Evolutionary conservation across 208 protist species (phyloP), one percentile per base, ranked within the genome.

Genomic region (Crithidia sp.): DNA sequence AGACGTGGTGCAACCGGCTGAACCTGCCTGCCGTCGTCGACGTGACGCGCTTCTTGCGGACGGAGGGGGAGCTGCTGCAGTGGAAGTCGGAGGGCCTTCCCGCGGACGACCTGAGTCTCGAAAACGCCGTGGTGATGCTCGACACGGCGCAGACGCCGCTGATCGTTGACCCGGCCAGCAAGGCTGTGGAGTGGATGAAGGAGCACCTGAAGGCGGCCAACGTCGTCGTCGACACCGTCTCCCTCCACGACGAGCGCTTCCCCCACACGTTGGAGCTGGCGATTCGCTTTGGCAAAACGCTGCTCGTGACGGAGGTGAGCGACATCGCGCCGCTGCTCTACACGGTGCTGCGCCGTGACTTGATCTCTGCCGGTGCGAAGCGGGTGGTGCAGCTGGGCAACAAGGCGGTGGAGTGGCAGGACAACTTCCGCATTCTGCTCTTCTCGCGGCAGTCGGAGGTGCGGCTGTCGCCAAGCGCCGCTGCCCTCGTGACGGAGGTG

Each of bases 281-380:
- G 47, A 97, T 99, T 8, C 88, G 98, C 53, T 99, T 99, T 81
- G 98, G 98, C 69, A 99, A 99, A 85, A 99, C 97, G 54, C 84
- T 99, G 41, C 83, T 99, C 8, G 92, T 99, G 64, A 89, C 90
- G 36, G 97, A 99, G 84, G 97, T 99, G 55, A 88, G 98, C 73
- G 67, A 59, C n/a, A 89, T 99, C 7, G 94, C 98, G 69, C 92
- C 98, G 39, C 86, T 99, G 49, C 85, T 99, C 5, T 97, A 95
- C 76, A 94, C 98, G 10, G 54, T 99, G 4, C 79, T 99, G n/a
- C 87, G 97, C 13, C 84, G 87, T n/a, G 97, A 99, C 78, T 71
- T 99, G 7, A 65, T 93, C 44, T 87, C 85, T 14, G 85, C 92
- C 28, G 97, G 97, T 12, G 86, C 95, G 44, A 97, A 98, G 74